These are phyloP conservation scores for Rhodotorula sp. DNA, from an alignment of 1,284 basidiomycete species.

Conservation along the genomic window DNA sequence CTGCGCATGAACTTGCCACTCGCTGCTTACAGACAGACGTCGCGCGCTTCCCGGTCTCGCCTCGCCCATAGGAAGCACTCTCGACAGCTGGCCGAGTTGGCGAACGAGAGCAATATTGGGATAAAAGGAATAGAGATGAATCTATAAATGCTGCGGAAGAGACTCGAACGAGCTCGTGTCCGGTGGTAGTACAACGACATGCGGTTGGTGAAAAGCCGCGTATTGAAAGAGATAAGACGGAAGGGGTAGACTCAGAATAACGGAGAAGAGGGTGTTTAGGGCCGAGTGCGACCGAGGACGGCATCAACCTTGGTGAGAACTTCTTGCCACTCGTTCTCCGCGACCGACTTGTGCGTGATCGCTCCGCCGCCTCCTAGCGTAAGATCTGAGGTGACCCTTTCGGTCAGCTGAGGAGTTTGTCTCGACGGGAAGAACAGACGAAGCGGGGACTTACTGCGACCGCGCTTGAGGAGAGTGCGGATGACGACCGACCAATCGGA, in stretches of 20 bases:
- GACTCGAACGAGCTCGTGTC: too few species aligned
- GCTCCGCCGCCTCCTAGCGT: slow-evolving; percentile 87
- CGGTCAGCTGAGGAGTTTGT: too few species aligned
- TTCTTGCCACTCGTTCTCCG: slow-evolving; percentile 89
- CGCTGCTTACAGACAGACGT: too few species aligned
- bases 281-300: slow-evolving; percentile 42
- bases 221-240: background rate
- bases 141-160: too few species aligned
- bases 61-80: too few species aligned
- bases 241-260: too few species aligned
- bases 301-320: slow-evolving; percentile 73
- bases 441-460: slow-evolving; percentile 50
- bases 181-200: too few species aligned
- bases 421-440: background rate
- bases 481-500: slow-evolving; percentile 90
- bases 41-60: too few species aligned
- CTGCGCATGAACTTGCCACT: too few species aligned
- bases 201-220: background rate
- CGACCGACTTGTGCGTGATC: slow-evolving; percentile 88
- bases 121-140: too few species aligned
- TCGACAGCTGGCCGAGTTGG: too few species aligned
- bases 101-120: too few species aligned
- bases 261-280: background rate
- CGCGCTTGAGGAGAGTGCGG: slow-evolving; percentile 81
- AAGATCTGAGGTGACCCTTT: slow-evolving; percentile 42